phyloP scores from a whole-genome alignment of 208 protist genomes.

The Leishmania major region DNA sequence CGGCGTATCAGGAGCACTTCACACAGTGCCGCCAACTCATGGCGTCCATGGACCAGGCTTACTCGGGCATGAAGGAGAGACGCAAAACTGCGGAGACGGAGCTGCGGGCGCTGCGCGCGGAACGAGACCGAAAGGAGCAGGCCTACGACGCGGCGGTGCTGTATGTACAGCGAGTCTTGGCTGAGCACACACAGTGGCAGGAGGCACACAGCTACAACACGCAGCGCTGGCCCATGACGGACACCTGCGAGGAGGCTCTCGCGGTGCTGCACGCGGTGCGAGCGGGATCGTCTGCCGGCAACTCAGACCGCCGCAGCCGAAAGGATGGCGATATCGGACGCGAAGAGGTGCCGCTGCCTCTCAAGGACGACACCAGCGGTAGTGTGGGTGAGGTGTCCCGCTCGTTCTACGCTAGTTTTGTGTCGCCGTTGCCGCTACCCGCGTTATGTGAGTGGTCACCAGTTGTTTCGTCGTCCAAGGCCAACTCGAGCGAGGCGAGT shows the following conservation, averaged over 20 bases:
- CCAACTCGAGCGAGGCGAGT: slow-evolving; percentile 12
- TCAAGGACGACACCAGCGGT: not conserved
- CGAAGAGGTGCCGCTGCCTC: not conserved
- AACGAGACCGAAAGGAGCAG: slow-evolving; percentile 60
- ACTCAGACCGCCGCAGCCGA: not conserved
- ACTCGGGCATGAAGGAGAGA: slow-evolving; percentile 55
- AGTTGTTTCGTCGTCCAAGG: not conserved
- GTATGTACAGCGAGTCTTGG: slow-evolving; percentile 73
- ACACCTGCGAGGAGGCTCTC: slow-evolving; percentile 43
- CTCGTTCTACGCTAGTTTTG: not conserved
- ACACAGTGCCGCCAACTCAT: slow-evolving; percentile 55
- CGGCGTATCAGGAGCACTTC: slow-evolving; percentile 41
- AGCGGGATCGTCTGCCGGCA: slow-evolving; percentile 2
- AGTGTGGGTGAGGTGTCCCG: not conserved
- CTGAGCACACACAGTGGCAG: slow-evolving; percentile 75
- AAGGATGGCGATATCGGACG: slow-evolving; percentile 1
- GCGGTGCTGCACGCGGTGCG: slow-evolving; percentile 26
- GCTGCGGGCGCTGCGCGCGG: slow-evolving; percentile 44
- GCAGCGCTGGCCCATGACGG: slow-evolving; percentile 55
- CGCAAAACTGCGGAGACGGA: slow-evolving; percentile 59
- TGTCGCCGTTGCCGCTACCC: not conserved
- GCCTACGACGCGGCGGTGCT: slow-evolving; percentile 60
- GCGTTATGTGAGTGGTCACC: slow-evolving; percentile 20
- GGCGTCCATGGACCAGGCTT: slow-evolving; percentile 38
- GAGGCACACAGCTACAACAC: slow-evolving; percentile 59